Evolutionary conservation across 2,329 filamentous ascomycete genomes (phyloP), one percentile per base, ranked within the genome.

Genomic region (Cryphonectria carpinicola): DNA sequence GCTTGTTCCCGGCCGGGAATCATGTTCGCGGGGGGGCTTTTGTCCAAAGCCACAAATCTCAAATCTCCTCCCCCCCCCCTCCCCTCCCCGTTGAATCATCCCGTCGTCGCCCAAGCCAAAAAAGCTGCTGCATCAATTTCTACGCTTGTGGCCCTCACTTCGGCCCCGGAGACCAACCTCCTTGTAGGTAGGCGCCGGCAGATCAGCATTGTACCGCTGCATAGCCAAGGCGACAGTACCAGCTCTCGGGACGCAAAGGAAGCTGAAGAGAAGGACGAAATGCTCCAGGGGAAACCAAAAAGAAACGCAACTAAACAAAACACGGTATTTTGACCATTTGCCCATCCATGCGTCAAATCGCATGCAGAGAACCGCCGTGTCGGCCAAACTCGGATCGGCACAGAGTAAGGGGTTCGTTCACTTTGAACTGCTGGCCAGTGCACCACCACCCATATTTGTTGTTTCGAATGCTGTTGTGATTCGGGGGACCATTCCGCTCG

Each of bases 1-100:
- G 58, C 58, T 39, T 61, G 58, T 61, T 61, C 32, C 58, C 35
- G 58, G 58, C 32, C 58, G 58, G 35, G 58, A 39, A 25, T 61
- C 32, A 14, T n/a, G 22, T 61, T 61, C 32, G 32, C 19, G 58
- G 58, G 58, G 58, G 32, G 37, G 1, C 37, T 4, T 13, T 58
- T 32, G 28, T 32, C 25, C 13, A 35, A 58, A 58, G 54, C 54
- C 54, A 58, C 54, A 28, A 35, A 25, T 39, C 7, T 35, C 11
- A 19, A 22, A 22, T 35, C 14, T 1, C 14, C 19, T 10, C 14
- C 56, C 19, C 28, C 13, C 56, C 25, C 25, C 54, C 17, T 25
- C 13, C 25, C 46, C 46, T 39, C 6, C 46, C 19, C 22, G 28
- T 28, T 22, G 28, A 39, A 61, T 61, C 58, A n/a, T 39, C 22